Base-by-base conservation (phyloP, 768 basidiomycete species). In the Hypholoma sublateritium region DNA sequence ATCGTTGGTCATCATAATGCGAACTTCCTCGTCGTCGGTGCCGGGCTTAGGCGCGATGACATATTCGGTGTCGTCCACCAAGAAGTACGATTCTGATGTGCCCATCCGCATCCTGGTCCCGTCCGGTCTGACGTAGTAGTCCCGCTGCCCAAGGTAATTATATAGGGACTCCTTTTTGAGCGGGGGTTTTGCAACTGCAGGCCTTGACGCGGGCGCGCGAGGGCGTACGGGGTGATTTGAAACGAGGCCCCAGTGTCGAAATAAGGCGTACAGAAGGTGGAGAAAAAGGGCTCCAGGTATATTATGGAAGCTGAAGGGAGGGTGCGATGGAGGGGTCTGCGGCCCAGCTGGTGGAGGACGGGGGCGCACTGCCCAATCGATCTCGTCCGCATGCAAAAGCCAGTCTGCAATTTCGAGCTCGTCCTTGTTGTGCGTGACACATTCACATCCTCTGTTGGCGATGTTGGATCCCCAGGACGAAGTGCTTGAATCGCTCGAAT, bases 51-150 rank as follows among this genome's bases (percentile, higher is more conserved):
- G 44, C 1, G 57, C 50, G 24, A 67, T 53, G 44, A 59, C 47
- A 44, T 67, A 67, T 49, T 63, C 58, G 19, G 60, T 59, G n/a
- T 65, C 65, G 35, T 65, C 63, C 36, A 60, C 56, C 5, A 48
- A 35, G 55, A 48, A 52, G 41, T 57, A 60, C 5, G 57, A 50
- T 46, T 58, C 55, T 16, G 55, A 59, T 34, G 25, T 49, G 28
- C 34, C 36, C 21, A 24, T 53, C 25, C 56, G 17, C 16, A 51
- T 51, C 13, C 50, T 35, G 6, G 36, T 51, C 5, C 50, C 50
- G 22, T 51, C 37, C 14, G 37, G 21, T 24, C 39, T 45, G n/a
- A 45, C 19, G 22, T 13, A 19, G 34, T 28, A 28, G 21, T 44
- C 32, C 34, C 19, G 44, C n/a, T 35, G 5, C 45, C 37, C 35